phyloP scores from a whole-genome alignment of 805 yeast genomes.

The Metschnikowia henanensis region DNA sequence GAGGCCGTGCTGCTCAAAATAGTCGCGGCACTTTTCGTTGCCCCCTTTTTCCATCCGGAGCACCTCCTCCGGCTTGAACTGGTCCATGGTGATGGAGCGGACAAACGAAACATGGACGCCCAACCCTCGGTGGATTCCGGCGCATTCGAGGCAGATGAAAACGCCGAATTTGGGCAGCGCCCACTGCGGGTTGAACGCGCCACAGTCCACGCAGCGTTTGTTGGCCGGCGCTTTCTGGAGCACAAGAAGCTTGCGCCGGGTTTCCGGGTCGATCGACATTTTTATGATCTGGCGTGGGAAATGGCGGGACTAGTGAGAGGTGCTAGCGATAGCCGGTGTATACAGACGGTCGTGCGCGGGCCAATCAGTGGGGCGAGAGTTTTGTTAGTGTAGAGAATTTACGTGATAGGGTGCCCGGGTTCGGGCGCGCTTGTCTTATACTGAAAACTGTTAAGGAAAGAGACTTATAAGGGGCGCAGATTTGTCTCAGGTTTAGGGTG shows the following conservation, averaged over 20 bases:
- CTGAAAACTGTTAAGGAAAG: too few relatives aligned
- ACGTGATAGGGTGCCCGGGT: too few relatives aligned
- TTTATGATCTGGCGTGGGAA: background rate
- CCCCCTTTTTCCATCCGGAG: constrained; percentile 94
- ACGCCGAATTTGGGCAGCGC: constrained; percentile 98
- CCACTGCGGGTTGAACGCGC: constrained; percentile 98
- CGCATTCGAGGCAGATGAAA: constrained; percentile 96
- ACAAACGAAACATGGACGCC: constrained; percentile 98
- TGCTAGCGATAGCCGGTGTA: background rate
- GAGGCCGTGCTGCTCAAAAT: constrained; percentile 71
- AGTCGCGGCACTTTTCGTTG: constrained; percentile 69
- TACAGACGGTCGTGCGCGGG: constrained; percentile 8
- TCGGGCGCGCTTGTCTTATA: too few relatives aligned
- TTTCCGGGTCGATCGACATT: constrained; percentile 90
- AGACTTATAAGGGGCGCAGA: too few relatives aligned
- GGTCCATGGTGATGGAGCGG: constrained; percentile 97
- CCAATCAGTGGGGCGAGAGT: background rate
- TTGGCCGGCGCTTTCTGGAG: constrained; percentile 82
- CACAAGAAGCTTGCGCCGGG: constrained; percentile 71
- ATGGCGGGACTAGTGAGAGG: background rate
- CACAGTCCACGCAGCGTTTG: constrained; percentile 91
- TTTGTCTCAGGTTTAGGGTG: too few relatives aligned
- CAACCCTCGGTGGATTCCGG: constrained; percentile 92
- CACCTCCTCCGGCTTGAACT: constrained; percentile 91
- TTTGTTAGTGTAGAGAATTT: background rate